Evolutionary conservation across 1,284 basidiomycete genomes (phyloP), one percentile per base, ranked within the genome.

Genomic region (Ceratobasidium sp.): DNA sequence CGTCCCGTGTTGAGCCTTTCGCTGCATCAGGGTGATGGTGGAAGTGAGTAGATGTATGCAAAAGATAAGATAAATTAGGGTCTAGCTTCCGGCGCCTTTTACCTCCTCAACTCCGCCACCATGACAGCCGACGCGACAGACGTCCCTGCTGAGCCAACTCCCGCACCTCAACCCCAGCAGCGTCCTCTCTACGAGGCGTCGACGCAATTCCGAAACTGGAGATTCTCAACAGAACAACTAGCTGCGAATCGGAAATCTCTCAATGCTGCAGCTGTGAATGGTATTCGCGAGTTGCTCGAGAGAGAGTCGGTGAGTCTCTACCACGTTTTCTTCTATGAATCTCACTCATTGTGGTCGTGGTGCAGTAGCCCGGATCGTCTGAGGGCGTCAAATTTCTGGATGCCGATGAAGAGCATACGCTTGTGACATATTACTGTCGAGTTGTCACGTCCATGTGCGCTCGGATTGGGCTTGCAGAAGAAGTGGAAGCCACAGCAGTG

Each of bases 401-500:
- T 32, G 87, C 93, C 0, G 85, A 90, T 32, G 97, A 99, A 80
- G 97, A 99, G 80, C 85, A 89, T 43, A 83, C 93, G 4, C 87
- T 99, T 23, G 92, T 98, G 41, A 92, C 92, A 75, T 89, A 96
- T 76, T 99, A 99, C 81, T 85, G 93, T 72, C 86, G 88, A 58
- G 96, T 96, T 80, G 89, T 96, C n/a, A 85, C 90, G 0, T 89
- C 92, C 75, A 85, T 98, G 64, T 97, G 93, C 78, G 87, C 88
- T 1, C 89, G 90, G 72, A 96, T 98, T 78, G 88, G 89, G 21
- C 92, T 97, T 76, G 92, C 94, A 0, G 94, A 97, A 77, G 90
- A 92, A 77, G 94, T 98, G 2, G 94, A 97, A 79, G 92, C 95
- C 0, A 98, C 96, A 0, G 94, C 96, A 0, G 88, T 94, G 72